phyloP scores from a whole-genome alignment of 139 green algal species.

The Trebouxia sp. region DNA sequence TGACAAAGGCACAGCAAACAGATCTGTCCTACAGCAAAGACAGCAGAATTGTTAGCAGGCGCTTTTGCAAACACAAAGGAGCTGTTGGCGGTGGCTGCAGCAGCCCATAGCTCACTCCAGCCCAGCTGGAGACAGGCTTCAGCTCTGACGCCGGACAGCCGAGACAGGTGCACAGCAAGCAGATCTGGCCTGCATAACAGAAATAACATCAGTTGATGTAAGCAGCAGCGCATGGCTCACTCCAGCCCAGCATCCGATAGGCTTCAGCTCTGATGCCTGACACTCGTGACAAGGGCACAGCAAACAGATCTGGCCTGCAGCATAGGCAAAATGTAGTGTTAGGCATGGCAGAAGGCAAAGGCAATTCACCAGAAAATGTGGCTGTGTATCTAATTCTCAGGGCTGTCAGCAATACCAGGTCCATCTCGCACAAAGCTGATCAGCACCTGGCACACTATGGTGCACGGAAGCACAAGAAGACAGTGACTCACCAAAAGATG shows the following conservation, averaged over 20 bases:
- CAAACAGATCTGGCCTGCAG: constrained; percentile 34
- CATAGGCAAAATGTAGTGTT: not conserved
- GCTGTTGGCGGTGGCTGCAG: not conserved
- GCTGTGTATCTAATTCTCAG: no score
- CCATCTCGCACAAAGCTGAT: no score
- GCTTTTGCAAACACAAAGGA: not conserved
- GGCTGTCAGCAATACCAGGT: no score
- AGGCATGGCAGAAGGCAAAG: no score
- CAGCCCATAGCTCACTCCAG: not conserved
- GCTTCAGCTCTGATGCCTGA: not conserved
- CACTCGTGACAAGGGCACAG: not conserved
- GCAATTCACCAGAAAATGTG: no score
- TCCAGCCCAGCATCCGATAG: constrained; percentile 32
- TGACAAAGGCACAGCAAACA: constrained; percentile 35
- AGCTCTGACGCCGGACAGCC: not conserved
- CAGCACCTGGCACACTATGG: no score
- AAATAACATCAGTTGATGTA: no score
- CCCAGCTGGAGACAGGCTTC: not conserved
- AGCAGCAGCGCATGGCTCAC: not conserved
- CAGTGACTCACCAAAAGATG: constrained; percentile 47
- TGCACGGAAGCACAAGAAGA: no score
- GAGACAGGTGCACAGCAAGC: not conserved
- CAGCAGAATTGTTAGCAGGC: no score
- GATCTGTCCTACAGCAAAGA: constrained; percentile 16
- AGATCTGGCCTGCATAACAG: not conserved